phyloP scores from a whole-genome alignment of 805 yeast species.

The Ogataea paraovalis region DNA sequence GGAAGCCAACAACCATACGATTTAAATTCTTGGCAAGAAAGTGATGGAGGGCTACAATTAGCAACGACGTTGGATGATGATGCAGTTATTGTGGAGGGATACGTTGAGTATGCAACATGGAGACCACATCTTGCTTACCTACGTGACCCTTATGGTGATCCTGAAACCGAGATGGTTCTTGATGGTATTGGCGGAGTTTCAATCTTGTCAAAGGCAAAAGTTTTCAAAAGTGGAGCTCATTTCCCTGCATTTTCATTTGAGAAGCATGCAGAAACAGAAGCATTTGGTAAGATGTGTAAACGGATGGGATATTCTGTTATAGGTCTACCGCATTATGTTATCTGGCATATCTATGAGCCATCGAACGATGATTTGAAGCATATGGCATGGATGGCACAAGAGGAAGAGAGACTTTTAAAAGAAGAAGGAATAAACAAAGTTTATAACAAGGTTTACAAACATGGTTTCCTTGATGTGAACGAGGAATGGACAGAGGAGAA shows the following conservation, averaged over 20 bases:
- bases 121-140: slow-evolving; percentile 94
- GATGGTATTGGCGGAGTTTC: slow-evolving; percentile 99
- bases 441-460: slow-evolving; percentile 68
- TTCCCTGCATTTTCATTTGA: slow-evolving; percentile 96
- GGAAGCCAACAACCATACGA: slow-evolving; percentile 85
- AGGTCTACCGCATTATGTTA: slow-evolving; percentile 91
- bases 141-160: slow-evolving; percentile 93
- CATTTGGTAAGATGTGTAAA: slow-evolving; percentile 85
- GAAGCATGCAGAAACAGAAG: slow-evolving; percentile 97
- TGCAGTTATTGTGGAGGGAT: slow-evolving; percentile 96
- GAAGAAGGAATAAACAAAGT: slow-evolving; percentile 60
- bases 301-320: slow-evolving; percentile 82
- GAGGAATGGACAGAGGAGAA: slow-evolving; percentile 72
- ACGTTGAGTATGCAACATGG: slow-evolving; percentile 97
- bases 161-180: slow-evolving; percentile 85
- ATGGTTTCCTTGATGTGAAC: slow-evolving; percentile 74
- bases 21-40: slow-evolving; percentile 81
- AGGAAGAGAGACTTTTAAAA: slow-evolving; percentile 62
- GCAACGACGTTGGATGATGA: slow-evolving; percentile 83
- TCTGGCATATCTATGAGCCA: slow-evolving; percentile 97
- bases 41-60: slow-evolving; percentile 73
- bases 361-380: slow-evolving; percentile 80
- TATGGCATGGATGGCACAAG: slow-evolving; percentile 87
- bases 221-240: slow-evolving; percentile 84
- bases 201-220: slow-evolving; percentile 79